phyloP scores from a whole-genome alignment of 2,329 filamentous ascomycete species.

The Colletotrichum spinosum region DNA sequence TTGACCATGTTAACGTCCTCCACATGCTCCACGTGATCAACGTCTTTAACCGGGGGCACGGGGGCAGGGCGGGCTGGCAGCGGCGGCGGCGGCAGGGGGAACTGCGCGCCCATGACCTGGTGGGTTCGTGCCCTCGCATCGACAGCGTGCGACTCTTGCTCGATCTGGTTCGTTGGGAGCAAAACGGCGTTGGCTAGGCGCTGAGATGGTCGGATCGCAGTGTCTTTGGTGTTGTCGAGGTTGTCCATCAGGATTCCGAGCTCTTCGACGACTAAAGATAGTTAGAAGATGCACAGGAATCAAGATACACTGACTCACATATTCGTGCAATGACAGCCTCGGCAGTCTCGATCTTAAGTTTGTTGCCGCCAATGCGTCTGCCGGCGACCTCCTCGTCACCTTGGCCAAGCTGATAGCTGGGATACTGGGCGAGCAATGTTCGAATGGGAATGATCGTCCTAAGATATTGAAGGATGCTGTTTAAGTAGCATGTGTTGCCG shows the following conservation, averaged over 20 bases:
- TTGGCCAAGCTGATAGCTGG: constrained; percentile 76
- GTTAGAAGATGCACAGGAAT: not conserved
- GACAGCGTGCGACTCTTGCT: constrained; percentile 2
- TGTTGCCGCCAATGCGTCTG: constrained; percentile 80
- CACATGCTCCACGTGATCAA: constrained; percentile 29
- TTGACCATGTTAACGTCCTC: constrained; percentile 51
- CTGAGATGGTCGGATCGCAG: constrained; percentile 77
- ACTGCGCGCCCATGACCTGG: constrained; percentile 34
- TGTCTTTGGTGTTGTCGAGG: constrained; percentile 72
- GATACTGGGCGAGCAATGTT: constrained; percentile 82
- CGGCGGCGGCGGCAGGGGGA: constrained; percentile 54
- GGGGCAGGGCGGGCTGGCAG: constrained; percentile 62
- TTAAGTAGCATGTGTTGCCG: constrained; percentile 97
- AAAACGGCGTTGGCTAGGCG: constrained; percentile 85
- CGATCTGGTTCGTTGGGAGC: constrained; percentile 55
- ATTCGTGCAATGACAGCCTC: constrained; percentile 76
- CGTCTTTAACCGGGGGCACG: constrained; percentile 45
- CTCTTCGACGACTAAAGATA: constrained; percentile 75
- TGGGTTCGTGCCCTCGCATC: constrained; percentile 19
- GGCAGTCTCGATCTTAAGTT: constrained; percentile 60
- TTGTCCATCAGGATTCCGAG: constrained; percentile 77
- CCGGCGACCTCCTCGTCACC: constrained; percentile 70
- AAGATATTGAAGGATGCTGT: constrained; percentile 95
- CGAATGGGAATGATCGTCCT: constrained; percentile 88
- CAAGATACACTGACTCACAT: constrained; percentile 67